phyloP scores from a whole-genome alignment of 2,329 filamentous ascomycete genomes.

The Zymoseptoria passerinii region DNA sequence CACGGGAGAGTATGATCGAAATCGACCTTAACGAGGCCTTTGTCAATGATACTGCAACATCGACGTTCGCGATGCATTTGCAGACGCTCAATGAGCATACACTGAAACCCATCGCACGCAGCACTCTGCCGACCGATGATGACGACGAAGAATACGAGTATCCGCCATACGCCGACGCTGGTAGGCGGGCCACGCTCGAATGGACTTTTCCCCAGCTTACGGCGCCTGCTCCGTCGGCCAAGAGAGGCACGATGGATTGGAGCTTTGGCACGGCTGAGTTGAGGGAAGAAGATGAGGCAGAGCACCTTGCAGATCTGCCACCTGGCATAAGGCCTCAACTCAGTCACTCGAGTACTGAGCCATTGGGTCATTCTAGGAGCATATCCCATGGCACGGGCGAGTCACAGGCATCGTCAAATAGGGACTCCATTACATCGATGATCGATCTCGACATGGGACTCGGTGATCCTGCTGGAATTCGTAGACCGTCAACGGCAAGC shows the following conservation, averaged over 20 bases:
- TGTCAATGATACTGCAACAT: slow-evolving; percentile 37
- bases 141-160: slow-evolving; percentile 33
- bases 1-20: slow-evolving; percentile 45
- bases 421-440: slow-evolving; percentile 35
- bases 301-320: slow-evolving; percentile 23
- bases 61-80: slow-evolving; percentile 39
- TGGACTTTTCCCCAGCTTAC: slow-evolving; percentile 45
- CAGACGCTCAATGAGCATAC: slow-evolving; percentile 17
- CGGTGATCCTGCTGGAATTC: slow-evolving; percentile 30
- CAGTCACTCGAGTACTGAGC: slow-evolving; percentile 36
- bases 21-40: slow-evolving; percentile 52
- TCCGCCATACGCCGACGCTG: slow-evolving; percentile 26
- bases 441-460: slow-evolving; percentile 37
- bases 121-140: slow-evolving; percentile 29
- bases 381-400: slow-evolving; percentile 24
- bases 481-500: slow-evolving; percentile 36
- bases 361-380: slow-evolving; percentile 32
- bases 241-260: slow-evolving; percentile 41
- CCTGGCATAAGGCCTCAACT: slow-evolving; percentile 33
- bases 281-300: slow-evolving; percentile 19
- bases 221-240: slow-evolving; percentile 26
- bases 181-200: slow-evolving; percentile 41
- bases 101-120: slow-evolving; percentile 8
- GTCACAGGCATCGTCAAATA: slow-evolving; percentile 11
- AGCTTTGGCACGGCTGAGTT: slow-evolving; percentile 38